Evolutionary conservation across 495 filamentous ascomycete genomes (phyloP), one percentile per base, ranked within the genome.

Genomic region (Trichoderma virens): DNA sequence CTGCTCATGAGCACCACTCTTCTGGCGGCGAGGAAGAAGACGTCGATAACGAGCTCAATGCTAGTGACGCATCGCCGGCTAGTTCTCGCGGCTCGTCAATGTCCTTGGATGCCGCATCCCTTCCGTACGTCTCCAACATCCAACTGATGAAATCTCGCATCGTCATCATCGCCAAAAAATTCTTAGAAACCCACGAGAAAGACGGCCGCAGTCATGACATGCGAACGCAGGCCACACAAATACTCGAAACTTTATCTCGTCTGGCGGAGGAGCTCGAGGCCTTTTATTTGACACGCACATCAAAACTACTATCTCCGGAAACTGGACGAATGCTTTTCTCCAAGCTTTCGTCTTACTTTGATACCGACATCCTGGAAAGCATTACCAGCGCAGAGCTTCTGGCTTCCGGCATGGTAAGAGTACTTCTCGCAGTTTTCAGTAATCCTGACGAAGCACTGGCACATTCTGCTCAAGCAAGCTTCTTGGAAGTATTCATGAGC

Each of bases 341-440:
- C 35, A 87, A 80, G 39, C 76, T 99, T 61, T 92, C 92, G 0
- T 81, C 83, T n/a, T 91, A 92, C 69, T 99, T 99, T 71, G 88
- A 94, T 64, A 87, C 88, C 2, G 90, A 97, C 73, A 80, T 85
- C 27, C 72, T 98, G 65, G 88, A 97, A 73, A 97, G 91, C 63
- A 93, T 98, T 38, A 98, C 95, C n/a, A 99, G 95, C 74, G 90
- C 92, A 18, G 95, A 99, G 70, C 75, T 99, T 30, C 85, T 98
- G 16, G 91, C 88, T 62, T 97, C 95, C 8, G 89, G 90, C 27
- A 85, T 99, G 63, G 91, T 98, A 30, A 82, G 90, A 38, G 86
- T 90, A 14, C 78, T 99, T 25, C 82, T 97, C 27, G 82, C 90
- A 30, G 83, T 96, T 28, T 92, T 99, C 67, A 88, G 85, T 67